Conservation (phyloP, 805 yeast genomes). For the Pichia eremophila region DNA sequence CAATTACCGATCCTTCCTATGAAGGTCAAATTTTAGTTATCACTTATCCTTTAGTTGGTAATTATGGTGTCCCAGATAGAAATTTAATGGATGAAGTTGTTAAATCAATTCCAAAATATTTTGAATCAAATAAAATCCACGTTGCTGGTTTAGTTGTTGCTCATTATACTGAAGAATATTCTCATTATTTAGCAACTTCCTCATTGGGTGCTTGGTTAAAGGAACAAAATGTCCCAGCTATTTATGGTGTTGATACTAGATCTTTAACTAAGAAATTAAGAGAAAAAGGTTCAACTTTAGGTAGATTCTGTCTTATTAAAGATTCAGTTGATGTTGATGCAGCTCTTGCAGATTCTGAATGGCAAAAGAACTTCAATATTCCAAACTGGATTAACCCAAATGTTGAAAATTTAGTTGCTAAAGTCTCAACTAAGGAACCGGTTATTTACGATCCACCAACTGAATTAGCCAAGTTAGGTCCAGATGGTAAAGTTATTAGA, state of each 20-base stretch:
- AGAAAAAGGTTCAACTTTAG: conserved; percentile 85
- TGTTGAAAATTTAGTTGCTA: conserved; percentile 80
- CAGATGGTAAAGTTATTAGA: conserved; percentile 69
- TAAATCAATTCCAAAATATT: conserved; percentile 75
- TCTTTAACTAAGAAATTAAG: conserved; percentile 88
- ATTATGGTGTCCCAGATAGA: conserved; percentile 97
- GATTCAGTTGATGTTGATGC: conserved; percentile 8
- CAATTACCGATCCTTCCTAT: conserved; percentile 96
- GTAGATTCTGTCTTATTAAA: conserved; percentile 68
- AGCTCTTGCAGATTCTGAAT: conserved; percentile 22
- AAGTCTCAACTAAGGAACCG: conserved; percentile 75
- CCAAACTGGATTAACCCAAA: conserved; percentile 95
- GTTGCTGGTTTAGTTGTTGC: conserved; percentile 96
- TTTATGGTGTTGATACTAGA: conserved; percentile 97
- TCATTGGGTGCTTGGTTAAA: conserved; percentile 92
- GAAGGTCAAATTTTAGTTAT: conserved; percentile 95
- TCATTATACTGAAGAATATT: conserved; percentile 91
- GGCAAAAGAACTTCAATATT: conserved; percentile 57
- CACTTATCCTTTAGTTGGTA: conserved; percentile 95
- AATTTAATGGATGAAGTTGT: conserved; percentile 63
- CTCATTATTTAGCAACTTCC: conserved; percentile 87
- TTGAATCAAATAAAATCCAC: conserved; percentile 88
- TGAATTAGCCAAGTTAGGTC: conserved; percentile 41
- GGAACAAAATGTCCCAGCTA: conserved; percentile 86
- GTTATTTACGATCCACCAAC: conserved; percentile 64